phyloP scores from a whole-genome alignment of 2,329 filamentous ascomycete species.

The Ascochyta rabiei region DNA sequence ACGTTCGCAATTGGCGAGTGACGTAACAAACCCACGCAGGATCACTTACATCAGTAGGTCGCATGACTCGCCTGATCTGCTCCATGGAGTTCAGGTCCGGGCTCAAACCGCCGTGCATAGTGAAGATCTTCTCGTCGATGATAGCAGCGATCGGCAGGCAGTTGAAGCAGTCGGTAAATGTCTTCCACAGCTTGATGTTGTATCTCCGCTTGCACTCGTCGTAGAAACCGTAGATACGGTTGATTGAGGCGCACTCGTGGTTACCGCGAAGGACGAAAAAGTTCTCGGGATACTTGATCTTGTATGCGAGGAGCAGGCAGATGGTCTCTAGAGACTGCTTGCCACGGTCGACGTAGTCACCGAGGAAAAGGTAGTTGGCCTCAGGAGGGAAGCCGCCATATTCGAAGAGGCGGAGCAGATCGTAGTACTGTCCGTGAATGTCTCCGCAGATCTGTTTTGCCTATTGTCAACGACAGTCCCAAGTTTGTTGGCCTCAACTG shows the following conservation, averaged over 20 bases:
- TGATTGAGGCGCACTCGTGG: constrained; percentile 98
- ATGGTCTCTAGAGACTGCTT: constrained; percentile 99
- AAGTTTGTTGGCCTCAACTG: constrained; percentile 42
- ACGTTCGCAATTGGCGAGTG: neutral
- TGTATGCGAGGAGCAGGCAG: constrained; percentile 94
- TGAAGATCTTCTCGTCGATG: constrained; percentile 99
- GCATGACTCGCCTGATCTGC: constrained; percentile 98
- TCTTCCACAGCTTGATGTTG: constrained; percentile 99
- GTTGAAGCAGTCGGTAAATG: constrained; percentile 99
- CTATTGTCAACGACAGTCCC: constrained; percentile 20
- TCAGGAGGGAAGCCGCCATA: constrained; percentile 98
- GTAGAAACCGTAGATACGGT: constrained; percentile 99
- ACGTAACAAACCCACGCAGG: neutral
- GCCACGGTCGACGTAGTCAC: constrained; percentile 97
- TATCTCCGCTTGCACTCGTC: constrained; percentile 99
- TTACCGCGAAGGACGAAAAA: constrained; percentile 99
- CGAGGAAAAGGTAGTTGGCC: constrained; percentile 99
- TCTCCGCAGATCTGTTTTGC: constrained; percentile 87
- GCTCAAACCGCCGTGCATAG: constrained; percentile 97
- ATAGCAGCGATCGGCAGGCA: constrained; percentile 97
- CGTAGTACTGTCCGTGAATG: constrained; percentile 99
- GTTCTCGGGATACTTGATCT: constrained; percentile 99
- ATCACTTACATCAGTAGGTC: constrained; percentile 90
- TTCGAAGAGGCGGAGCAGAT: constrained; percentile 95
- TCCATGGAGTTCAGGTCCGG: constrained; percentile 99